phyloP scores from a whole-genome alignment of 208 protist species.

The Trypanosoma lewisi region DNA sequence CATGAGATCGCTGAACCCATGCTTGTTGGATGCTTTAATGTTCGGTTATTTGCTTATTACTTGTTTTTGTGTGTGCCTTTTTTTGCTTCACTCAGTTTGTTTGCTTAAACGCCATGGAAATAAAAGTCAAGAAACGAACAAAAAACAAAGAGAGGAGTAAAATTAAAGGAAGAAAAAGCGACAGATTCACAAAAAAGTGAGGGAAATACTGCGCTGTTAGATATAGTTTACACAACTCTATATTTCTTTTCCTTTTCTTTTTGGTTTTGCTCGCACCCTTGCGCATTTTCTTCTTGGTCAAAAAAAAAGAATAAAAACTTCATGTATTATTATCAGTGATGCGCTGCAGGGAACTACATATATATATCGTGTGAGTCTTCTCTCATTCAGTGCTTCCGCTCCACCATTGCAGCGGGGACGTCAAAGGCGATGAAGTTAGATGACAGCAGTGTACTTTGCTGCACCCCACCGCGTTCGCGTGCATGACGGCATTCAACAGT shows the following conservation, averaged over 20 bases:
- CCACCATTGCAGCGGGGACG: not conserved
- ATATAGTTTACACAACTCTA: too few species aligned
- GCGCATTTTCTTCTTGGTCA: too few species aligned
- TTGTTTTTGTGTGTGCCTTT: not conserved
- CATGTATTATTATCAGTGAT: too few species aligned
- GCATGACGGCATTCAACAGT: slow-evolving; percentile 29
- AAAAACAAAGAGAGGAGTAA: not conserved
- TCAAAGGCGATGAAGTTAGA: not conserved
- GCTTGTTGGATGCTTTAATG: not conserved
- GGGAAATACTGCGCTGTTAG: too few species aligned
- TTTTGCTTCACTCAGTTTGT: not conserved
- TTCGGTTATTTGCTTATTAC: not conserved
- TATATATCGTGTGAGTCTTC: too few species aligned
- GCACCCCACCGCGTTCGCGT: not conserved
- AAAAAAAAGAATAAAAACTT: not conserved
- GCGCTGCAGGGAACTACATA: too few species aligned
- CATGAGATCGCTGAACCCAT: not conserved
- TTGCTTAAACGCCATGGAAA: not conserved
- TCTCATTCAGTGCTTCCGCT: not conserved
- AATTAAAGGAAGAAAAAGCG: not conserved
- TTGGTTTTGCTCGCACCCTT: too few species aligned
- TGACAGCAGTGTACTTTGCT: not conserved
- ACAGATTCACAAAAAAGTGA: too few species aligned
- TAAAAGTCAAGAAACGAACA: not conserved
- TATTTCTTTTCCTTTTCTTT: too few species aligned